A percentile compares a stretch with the other conserved stretches of the same genome.
phyloP scores from a whole-genome alignment of 148 eudicot species.

The Fagopyrum homotropicum region DNA sequence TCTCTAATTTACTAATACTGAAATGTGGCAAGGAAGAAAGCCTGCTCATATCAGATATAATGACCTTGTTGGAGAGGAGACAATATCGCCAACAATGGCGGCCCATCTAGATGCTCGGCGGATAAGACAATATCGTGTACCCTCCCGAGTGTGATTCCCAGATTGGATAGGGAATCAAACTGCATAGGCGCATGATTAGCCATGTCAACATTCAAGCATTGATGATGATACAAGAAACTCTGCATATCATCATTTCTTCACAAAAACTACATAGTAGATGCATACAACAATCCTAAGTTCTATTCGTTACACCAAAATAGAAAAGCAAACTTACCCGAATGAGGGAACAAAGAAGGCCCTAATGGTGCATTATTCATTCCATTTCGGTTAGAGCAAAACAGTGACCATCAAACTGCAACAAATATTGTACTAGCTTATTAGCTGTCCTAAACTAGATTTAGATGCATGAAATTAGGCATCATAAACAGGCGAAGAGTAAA shows the following conservation, averaged over 20 bases:
- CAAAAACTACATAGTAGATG: too few relatives aligned
- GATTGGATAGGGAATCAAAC: background rate
- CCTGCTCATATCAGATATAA: slow-evolving; percentile 24
- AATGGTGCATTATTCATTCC: slow-evolving; percentile 37
- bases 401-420: slow-evolving; percentile 76
- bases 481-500: background rate
- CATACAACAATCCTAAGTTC: too few relatives aligned
- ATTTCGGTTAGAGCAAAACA: slow-evolving; percentile 55
- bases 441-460: too few relatives aligned
- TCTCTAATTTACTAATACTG: background rate
- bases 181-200: slow-evolving; percentile 23
- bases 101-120: slow-evolving; percentile 35
- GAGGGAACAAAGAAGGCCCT: slow-evolving; percentile 66
- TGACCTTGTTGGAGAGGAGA: slow-evolving; percentile 59
- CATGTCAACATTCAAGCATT: slow-evolving; percentile 33
- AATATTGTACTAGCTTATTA: background rate
- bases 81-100: slow-evolving; percentile 54
- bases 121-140: slow-evolving; percentile 17
- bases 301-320: background rate
- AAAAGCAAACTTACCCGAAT: slow-evolving; percentile 46
- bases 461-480: background rate
- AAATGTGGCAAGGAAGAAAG: too few relatives aligned
- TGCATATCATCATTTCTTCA: too few relatives aligned
- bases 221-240: too few relatives aligned
- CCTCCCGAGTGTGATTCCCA: slow-evolving; percentile 64